Percentiles rank a stretch among this genome's conserved stretches.
phyloP scores from a whole-genome alignment of 257 asterid genomes.

The Thymus mandschuricus region DNA sequence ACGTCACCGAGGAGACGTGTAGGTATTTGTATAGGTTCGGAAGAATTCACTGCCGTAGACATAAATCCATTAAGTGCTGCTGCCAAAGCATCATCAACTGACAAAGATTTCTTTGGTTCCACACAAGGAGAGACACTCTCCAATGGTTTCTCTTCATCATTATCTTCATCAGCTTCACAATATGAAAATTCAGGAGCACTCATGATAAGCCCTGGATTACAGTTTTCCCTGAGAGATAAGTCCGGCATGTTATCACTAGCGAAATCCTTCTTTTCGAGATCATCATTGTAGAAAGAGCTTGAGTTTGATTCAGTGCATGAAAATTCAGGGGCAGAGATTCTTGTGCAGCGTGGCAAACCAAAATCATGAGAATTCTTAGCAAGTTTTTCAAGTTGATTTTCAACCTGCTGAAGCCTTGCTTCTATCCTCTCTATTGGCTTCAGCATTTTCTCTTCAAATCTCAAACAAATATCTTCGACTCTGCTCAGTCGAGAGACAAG shows the following conservation, averaged over 20 bases:
- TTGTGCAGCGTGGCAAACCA: constrained; percentile 54
- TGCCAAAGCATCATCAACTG: constrained; percentile 86
- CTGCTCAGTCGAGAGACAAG: constrained; percentile 69
- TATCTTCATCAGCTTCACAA: constrained; percentile 57
- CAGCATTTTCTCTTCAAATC: constrained; percentile 85
- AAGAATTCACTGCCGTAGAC: constrained; percentile 37
- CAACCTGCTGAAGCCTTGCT: constrained; percentile 74
- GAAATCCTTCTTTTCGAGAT: constrained; percentile 48
- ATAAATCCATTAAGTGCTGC: constrained; percentile 79
- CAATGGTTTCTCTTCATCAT: constrained; percentile 38
- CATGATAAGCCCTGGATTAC: constrained; percentile 61
- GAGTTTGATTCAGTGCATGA: constrained; percentile 65
- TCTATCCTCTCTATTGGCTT: constrained; percentile 85
- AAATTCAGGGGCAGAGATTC: constrained; percentile 74
- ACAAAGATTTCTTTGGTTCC: constrained; percentile 47
- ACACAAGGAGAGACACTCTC: constrained; percentile 42
- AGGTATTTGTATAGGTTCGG: constrained; percentile 35
- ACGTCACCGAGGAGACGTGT: constrained; percentile 26
- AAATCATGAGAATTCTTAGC: constrained; percentile 45
- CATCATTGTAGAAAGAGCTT: constrained; percentile 58
- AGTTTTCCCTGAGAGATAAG: constrained; percentile 36
- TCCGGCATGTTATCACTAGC: constrained; percentile 39
- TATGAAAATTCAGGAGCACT: constrained; percentile 77
- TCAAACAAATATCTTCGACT: constrained; percentile 81
- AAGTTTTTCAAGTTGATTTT: constrained; percentile 73